Conservation (phyloP, 345 rosid species). For the Bretschneidera sinensis region DNA sequence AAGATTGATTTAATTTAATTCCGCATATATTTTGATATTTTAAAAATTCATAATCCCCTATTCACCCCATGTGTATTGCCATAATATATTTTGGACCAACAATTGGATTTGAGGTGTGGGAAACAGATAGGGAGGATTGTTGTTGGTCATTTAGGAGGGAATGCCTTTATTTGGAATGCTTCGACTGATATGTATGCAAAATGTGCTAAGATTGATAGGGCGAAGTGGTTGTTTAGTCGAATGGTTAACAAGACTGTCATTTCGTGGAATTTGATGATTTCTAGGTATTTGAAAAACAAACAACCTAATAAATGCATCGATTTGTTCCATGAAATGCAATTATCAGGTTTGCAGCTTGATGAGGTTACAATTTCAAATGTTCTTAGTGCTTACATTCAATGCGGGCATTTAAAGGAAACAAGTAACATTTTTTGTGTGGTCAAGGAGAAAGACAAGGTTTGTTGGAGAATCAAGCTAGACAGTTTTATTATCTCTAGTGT, state of each 20-base stretch:
- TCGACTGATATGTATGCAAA: conserved; percentile 41
- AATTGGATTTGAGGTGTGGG: conserved; percentile 36
- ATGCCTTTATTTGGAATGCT: conserved; percentile 38
- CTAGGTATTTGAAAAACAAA: conserved; percentile 14
- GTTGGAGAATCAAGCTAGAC: conserved; percentile 41
- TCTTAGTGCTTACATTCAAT: conserved; percentile 33
- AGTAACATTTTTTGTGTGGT: conserved; percentile 21
- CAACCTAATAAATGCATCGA: conserved; percentile 31
- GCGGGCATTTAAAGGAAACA: conserved; percentile 27
- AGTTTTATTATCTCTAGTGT: conserved; percentile 35
- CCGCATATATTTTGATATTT: no score
- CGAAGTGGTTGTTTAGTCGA: conserved; percentile 35
- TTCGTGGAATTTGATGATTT: conserved; percentile 2
- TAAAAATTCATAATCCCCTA: no score
- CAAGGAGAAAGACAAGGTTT: conserved; percentile 34
- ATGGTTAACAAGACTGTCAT: conserved; percentile 28
- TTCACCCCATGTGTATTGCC: no score
- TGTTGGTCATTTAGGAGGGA: conserved; percentile 14
- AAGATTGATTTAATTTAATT: no score
- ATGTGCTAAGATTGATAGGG: conserved; percentile 34
- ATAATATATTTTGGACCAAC: no score
- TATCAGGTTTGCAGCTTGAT: conserved; percentile 30
- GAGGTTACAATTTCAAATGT: conserved; percentile 35
- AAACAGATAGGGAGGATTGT: conserved; percentile 42
- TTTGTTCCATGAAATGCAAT: conserved; percentile 33